Percentiles rank a stretch among this genome's conserved stretches.
Conservation (phyloP, 768 basidiomycete species). For the Amanita thiersii region DNA sequence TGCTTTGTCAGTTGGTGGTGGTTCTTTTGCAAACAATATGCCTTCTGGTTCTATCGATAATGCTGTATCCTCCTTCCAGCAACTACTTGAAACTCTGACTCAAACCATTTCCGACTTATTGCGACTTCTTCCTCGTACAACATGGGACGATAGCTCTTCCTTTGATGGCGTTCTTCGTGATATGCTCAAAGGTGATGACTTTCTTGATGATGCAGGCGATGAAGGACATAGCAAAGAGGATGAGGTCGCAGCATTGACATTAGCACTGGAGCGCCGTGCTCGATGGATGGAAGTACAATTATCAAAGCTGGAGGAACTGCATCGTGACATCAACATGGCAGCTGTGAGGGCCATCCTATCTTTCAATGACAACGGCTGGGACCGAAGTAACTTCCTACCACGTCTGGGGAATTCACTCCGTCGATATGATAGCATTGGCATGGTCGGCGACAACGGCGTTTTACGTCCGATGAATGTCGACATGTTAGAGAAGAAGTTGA, state of each 20-base stretch:
- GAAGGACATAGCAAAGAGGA: constrained; percentile 64
- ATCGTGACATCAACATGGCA: constrained; percentile 85
- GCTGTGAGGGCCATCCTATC: constrained; percentile 76
- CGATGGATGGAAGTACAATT: constrained; percentile 92
- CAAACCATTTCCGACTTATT: constrained; percentile 86
- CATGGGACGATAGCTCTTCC: constrained; percentile 86
- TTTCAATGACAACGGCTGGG: constrained; percentile 85
- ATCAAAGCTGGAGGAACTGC: constrained; percentile 81
- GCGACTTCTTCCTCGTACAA: constrained; percentile 77
- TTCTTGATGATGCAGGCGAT: constrained; percentile 67
- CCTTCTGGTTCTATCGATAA: constrained; percentile 87
- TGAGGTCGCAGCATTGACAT: constrained; percentile 76
- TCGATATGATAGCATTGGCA: constrained; percentile 61
- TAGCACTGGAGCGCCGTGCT: constrained; percentile 82
- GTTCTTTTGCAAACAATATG: constrained; percentile 76
- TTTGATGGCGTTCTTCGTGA: constrained; percentile 82
- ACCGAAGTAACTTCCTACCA: constrained; percentile 59
- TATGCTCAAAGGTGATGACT: constrained; percentile 85
- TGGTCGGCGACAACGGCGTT: constrained; percentile 39
- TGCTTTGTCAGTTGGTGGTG: constrained; percentile 77
- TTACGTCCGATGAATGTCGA: constrained; percentile 51
- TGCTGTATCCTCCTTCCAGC: constrained; percentile 85
- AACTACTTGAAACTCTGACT: constrained; percentile 79
- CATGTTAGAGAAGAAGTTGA: constrained; percentile 70
- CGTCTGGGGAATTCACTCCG: constrained; percentile 59